Percentiles rank a stretch among this genome's conserved stretches.
Evolutionary conservation across 2,329 filamentous ascomycete species (phyloP).

Genomic region (Diaporthe amygdali): DNA sequence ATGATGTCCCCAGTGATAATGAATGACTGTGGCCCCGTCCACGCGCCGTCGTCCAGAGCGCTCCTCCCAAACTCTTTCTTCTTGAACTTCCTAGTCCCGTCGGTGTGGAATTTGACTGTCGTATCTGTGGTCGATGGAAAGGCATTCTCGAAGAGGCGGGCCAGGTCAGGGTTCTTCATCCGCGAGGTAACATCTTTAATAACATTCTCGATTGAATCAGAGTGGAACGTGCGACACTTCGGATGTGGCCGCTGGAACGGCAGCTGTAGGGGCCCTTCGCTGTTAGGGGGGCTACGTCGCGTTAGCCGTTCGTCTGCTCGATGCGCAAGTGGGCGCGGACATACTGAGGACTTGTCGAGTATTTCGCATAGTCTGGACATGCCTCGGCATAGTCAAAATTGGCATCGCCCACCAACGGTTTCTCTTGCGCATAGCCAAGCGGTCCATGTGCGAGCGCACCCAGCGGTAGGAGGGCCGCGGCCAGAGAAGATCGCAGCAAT

Average conservation of each 20-base stretch:
- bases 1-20: conserved; percentile 92
- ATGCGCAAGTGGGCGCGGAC: conserved; percentile 34
- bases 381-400: conserved; percentile 41
- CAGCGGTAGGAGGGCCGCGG: background rate
- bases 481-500: background rate
- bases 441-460: conserved; percentile 3
- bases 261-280: conserved; percentile 77
- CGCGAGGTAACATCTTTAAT: conserved; percentile 81
- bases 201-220: conserved; percentile 83
- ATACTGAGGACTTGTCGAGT: conserved; percentile 64
- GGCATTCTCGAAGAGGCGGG: conserved; percentile 91
- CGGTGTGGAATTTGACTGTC: conserved; percentile 85
- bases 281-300: conserved; percentile 71
- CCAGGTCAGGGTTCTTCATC: conserved; percentile 85
- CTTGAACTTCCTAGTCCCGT: conserved; percentile 51
- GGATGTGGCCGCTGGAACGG: conserved; percentile 85
- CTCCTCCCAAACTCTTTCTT: conserved; percentile 41
- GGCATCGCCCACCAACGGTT: conserved; percentile 37
- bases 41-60: conserved; percentile 61
- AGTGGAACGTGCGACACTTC: conserved; percentile 88
- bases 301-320: conserved; percentile 24
- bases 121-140: conserved; percentile 93
- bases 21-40: conserved; percentile 88
- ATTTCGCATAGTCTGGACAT: conserved; percentile 69
- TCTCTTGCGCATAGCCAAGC: conserved; percentile 30